Evolutionary conservation across 768 basidiomycete genomes (phyloP).

Genomic region (Lactifluus piperatus): DNA sequence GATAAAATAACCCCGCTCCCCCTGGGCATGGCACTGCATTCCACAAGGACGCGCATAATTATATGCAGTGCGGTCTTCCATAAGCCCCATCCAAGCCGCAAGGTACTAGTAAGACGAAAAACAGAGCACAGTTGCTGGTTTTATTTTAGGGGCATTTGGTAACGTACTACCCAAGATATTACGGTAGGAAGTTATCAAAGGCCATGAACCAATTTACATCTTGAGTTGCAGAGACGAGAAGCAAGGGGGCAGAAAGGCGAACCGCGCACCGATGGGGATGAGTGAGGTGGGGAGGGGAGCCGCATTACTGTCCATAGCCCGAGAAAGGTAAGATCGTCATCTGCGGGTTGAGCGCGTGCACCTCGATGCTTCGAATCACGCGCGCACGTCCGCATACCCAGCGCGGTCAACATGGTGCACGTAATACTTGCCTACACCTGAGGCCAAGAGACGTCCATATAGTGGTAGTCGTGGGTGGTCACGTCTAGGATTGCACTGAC

Average conservation of each 20-base stretch:
- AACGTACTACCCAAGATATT: conserved; percentile 10
- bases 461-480: conserved; percentile 5
- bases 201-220: conserved; percentile 1
- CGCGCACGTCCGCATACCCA: conserved; percentile 36
- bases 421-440: conserved; percentile 60
- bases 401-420: conserved; percentile 69
- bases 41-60: too few species aligned
- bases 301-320: not conserved
- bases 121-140: not conserved
- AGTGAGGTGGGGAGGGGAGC: not conserved
- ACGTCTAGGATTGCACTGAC: conserved; percentile 80
- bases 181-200: not conserved
- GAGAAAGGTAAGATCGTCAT: not conserved
- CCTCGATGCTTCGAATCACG: conserved; percentile 17
- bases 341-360: conserved; percentile 15
- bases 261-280: too few species aligned
- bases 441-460: conserved; percentile 66
- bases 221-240: not conserved
- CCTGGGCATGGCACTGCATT: too few species aligned
- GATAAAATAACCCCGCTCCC: too few species aligned
- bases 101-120: not conserved
- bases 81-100: not conserved
- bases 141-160: not conserved
- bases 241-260: not conserved
- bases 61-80: too few species aligned